A percentile compares a stretch with the other conserved stretches of the same genome.
phyloP scores from a whole-genome alignment of 495 filamentous ascomycete genomes.

The Jackrogersella multiformis region DNA sequence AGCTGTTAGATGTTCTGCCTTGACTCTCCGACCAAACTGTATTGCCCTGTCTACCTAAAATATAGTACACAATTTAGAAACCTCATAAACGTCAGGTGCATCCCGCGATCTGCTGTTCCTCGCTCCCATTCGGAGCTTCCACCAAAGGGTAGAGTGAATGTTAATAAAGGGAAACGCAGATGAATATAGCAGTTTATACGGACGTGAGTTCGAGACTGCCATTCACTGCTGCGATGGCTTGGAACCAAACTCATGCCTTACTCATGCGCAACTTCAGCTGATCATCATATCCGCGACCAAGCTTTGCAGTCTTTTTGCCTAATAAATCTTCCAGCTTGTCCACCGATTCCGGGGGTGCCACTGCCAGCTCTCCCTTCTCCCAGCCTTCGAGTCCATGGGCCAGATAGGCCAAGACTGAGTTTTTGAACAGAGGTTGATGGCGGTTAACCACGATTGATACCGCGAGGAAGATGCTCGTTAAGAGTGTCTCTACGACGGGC shows the following conservation, averaged over 20 bases:
- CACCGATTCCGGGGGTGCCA: neutral
- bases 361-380: neutral
- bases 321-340: neutral
- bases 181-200: too few species aligned
- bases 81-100: too few species aligned
- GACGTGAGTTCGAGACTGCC: too few species aligned
- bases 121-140: too few species aligned
- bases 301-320: neutral
- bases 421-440: neutral
- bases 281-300: neutral
- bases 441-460: neutral
- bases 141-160: too few species aligned
- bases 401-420: neutral
- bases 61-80: too few species aligned
- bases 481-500: neutral
- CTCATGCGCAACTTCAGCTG: neutral
- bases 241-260: neutral
- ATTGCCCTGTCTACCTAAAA: too few species aligned
- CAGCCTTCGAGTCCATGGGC: neutral
- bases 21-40: too few species aligned
- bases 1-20: neutral
- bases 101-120: too few species aligned
- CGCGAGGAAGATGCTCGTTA: neutral
- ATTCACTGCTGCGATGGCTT: too few species aligned
- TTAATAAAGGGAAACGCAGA: too few species aligned